These are phyloP conservation scores for Pachyrhizus erosus DNA, from an alignment of 306 rosid species.

Conservation along the genomic window DNA sequence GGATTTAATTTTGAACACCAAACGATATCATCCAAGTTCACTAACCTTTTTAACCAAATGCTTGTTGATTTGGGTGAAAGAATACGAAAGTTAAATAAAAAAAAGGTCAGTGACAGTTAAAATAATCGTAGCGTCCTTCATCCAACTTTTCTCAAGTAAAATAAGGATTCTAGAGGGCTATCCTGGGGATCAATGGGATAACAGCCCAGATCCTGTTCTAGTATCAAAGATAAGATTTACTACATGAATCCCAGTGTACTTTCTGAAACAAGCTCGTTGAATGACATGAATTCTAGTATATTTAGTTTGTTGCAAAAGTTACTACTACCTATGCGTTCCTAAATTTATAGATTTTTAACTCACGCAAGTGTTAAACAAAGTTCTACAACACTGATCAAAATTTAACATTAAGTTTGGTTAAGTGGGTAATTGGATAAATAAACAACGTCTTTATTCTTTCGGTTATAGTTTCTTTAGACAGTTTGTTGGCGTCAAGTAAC, in stretches of 20 bases:
- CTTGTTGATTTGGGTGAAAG: not conserved
- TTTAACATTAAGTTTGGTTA: not conserved
- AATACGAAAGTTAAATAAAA: not conserved
- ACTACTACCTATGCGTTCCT: not conserved
- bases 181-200: no score
- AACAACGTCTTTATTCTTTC: no score
- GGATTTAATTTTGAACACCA: not conserved
- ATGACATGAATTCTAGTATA: not conserved
- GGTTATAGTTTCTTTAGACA: not conserved
- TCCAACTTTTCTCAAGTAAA: no score
- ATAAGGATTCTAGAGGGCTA: no score
- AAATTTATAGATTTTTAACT: not conserved
- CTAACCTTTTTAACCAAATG: not conserved
- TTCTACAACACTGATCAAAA: not conserved
- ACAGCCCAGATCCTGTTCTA: no score
- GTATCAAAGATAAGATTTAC: no score
- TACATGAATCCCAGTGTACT: no score
- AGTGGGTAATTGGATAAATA: not conserved
- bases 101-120: not conserved
- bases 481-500: conserved; percentile 6
- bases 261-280: no score
- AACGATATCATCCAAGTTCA: not conserved
- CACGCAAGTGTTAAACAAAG: not conserved
- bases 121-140: not conserved
- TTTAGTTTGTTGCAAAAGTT: not conserved